phyloP scores from a whole-genome alignment of 345 rosid genomes.

The Acer negundo region DNA sequence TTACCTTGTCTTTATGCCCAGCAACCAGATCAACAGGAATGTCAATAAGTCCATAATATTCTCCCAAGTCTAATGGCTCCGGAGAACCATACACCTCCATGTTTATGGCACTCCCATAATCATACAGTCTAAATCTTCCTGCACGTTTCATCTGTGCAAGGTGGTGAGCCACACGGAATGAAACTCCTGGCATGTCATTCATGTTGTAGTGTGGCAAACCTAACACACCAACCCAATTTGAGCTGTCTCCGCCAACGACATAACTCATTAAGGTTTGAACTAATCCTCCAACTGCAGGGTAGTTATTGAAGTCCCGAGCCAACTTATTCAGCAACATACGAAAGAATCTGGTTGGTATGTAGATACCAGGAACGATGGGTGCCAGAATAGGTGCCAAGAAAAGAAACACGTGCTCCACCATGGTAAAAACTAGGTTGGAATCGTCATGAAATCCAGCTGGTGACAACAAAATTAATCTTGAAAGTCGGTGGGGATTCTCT shows the following conservation, averaged over 20 bases:
- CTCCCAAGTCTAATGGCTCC: constrained; percentile 87
- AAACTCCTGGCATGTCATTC: constrained; percentile 97
- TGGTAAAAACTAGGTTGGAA: constrained; percentile 59
- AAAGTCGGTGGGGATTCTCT: constrained; percentile 83
- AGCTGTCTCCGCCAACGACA: constrained; percentile 91
- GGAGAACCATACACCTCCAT: constrained; percentile 71
- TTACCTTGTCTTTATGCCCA: constrained; percentile 82
- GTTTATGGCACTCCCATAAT: constrained; percentile 72
- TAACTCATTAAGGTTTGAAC: constrained; percentile 94
- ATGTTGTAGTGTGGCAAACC: constrained; percentile 96
- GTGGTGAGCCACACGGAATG: constrained; percentile 75
- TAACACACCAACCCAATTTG: constrained; percentile 93
- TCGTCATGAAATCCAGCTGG: constrained; percentile 98
- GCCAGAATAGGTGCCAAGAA: constrained; percentile 62
- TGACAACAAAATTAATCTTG: constrained; percentile 74
- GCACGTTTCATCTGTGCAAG: constrained; percentile 86
- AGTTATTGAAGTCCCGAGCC: constrained; percentile 93
- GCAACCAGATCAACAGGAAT: constrained; percentile 87
- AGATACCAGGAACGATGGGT: constrained; percentile 72
- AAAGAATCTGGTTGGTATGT: constrained; percentile 94
- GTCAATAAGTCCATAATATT: constrained; percentile 59
- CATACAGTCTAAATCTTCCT: constrained; percentile 76
- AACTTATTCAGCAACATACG: constrained; percentile 91
- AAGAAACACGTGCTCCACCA: constrained; percentile 57
- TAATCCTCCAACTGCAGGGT: constrained; percentile 95